Conservation (phyloP, 345 rosid genomes). For the Citropsis articulata region DNA sequence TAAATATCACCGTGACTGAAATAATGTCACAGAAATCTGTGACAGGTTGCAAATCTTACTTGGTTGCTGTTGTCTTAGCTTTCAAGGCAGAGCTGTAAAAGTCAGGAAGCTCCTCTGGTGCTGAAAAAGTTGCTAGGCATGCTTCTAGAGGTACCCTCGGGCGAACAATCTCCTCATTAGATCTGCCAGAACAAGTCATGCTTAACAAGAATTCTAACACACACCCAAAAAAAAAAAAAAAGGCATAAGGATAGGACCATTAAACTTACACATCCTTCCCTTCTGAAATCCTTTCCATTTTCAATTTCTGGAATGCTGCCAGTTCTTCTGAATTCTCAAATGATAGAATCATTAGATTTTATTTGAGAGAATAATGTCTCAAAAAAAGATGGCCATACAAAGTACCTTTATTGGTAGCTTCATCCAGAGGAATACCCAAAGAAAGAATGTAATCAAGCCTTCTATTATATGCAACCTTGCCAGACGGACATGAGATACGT, state of each 20-base stretch:
- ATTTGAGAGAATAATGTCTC: neutral
- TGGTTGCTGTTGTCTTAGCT: constrained; percentile 80
- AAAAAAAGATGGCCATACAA: constrained; percentile 11
- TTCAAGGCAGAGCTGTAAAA: constrained; percentile 91
- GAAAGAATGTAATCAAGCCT: constrained; percentile 93
- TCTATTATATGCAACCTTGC: constrained; percentile 84
- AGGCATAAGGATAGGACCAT: constrained; percentile 18
- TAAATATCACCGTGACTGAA: neutral
- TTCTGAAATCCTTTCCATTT: constrained; percentile 61
- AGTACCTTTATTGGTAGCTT: constrained; percentile 81
- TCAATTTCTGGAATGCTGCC: constrained; percentile 59
- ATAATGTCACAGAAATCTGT: neutral
- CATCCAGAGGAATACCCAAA: constrained; percentile 87
- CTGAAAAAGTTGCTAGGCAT: constrained; percentile 79
- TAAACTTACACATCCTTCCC: constrained; percentile 76
- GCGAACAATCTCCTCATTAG: constrained; percentile 75
- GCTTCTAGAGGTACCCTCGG: constrained; percentile 97
- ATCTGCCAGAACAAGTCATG: constrained; percentile 43
- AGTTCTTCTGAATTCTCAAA: constrained; percentile 67
- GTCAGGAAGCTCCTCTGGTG: constrained; percentile 76
- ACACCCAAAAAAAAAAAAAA: neutral
- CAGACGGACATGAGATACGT: constrained; percentile 82
- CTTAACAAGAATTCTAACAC: constrained; percentile 23
- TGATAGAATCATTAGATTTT: constrained; percentile 5
- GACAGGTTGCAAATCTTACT: constrained; percentile 48